These are phyloP conservation scores for Toxoplasma gondii DNA, from an alignment of 169 alveolate genomes.

Conservation along the genomic window DNA sequence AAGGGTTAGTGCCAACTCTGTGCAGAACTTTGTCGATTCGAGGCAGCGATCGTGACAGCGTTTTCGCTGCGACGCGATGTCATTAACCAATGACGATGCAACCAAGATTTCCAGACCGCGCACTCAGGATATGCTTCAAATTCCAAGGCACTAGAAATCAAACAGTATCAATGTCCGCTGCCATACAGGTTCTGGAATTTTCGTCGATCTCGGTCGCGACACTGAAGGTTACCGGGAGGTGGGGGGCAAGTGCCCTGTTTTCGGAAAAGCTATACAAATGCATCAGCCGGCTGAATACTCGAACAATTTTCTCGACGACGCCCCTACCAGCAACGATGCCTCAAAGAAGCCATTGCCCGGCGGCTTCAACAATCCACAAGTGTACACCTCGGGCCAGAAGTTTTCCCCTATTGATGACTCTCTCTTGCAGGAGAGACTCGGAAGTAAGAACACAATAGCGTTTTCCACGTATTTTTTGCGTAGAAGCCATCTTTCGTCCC, in stretches of 20 bases:
- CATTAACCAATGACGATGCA: no score
- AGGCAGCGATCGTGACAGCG: no score
- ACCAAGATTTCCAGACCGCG: no score
- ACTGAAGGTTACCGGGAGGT: slow-evolving; percentile 44
- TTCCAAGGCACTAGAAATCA: no score
- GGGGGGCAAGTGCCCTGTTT: slow-evolving; percentile 49
- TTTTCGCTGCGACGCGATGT: no score
- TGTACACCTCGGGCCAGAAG: slow-evolving; percentile 8
- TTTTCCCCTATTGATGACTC: slow-evolving; percentile 55
- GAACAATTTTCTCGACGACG: slow-evolving; percentile 34
- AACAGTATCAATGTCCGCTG: no score
- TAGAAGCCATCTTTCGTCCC: no score
- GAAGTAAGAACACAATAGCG: background rate
- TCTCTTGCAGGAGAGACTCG: background rate
- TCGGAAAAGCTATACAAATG: slow-evolving; percentile 20
- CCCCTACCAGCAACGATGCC: background rate
- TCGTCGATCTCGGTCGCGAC: slow-evolving; percentile 45
- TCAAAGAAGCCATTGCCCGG: slow-evolving; percentile 47
- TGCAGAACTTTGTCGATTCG: no score
- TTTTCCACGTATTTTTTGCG: background rate
- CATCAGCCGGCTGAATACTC: background rate
- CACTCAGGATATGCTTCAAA: no score
- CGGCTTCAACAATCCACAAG: slow-evolving; percentile 42
- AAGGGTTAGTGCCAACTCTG: no score
- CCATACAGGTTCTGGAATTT: slow-evolving; percentile 54